Base-by-base conservation (phyloP, 179 eudicot species). In the Amaranthus tricolor region DNA sequence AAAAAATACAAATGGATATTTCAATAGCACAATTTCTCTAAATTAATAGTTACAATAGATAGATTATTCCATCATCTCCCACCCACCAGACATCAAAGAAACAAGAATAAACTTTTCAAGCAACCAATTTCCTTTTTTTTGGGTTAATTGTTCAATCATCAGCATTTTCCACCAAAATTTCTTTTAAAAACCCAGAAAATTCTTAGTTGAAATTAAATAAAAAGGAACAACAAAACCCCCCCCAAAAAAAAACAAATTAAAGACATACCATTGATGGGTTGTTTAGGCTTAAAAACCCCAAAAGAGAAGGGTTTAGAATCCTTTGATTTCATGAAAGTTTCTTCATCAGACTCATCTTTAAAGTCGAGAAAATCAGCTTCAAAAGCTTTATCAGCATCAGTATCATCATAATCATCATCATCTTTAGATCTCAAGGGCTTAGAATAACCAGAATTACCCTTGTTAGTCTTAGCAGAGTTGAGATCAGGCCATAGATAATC, bases 331-430 rank as follows among this genome's bases (percentile, higher is more conserved):
- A 21, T 1, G 1, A 4, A 66, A 12, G 69, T 0, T 5, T 75
- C 54, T 68, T 79, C 86, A 48, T 68, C 87, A 47, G 48, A 45
- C 0, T 82, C 88, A 62, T 84, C 87, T 71, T 86, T 88, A 66
- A 92, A 94, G 16, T 81, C 83, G 51, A 68, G 82, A 78, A 89
- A 92, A 88, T 90, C 96, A 76, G 93, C 91, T 72, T 94, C 95
- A 77, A 94, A 94, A 55, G 89, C 75, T 9, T 60, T 20, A 64
- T 57, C 72, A 77, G 57, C 40, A 31, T 31, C 40, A 31, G 40
- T 4, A 31, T 31, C 89, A 78, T 77, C 90, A 77, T 75, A 81
- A 11, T 82, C 87, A 21, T 85, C 88, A 67, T 70, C 84, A 40
- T 80, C 55, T 49, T 76, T 80, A 64, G 91, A 85, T 83, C 85